These are phyloP conservation scores for Magnolia sinica DNA, from an alignment of 164 flowering plant genomes.

Conservation along the genomic window DNA sequence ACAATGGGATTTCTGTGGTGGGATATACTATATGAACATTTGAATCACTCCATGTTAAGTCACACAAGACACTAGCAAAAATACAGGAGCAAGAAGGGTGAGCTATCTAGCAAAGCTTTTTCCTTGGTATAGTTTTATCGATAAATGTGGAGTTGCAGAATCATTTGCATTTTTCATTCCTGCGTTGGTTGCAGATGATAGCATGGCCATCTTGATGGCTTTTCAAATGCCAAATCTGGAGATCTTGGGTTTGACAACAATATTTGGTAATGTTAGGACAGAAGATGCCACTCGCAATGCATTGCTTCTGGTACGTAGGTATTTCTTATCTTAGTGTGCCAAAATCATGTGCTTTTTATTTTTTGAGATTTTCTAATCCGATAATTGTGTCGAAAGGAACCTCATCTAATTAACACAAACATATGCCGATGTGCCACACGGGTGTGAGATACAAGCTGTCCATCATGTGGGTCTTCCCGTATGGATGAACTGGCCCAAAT, in stretches of 20 bases:
- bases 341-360: not conserved
- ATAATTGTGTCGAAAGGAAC: no score
- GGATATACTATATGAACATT: no score
- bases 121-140: not conserved
- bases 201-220: constrained; percentile 97
- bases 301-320: constrained; percentile 68
- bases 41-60: no score
- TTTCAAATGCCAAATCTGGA: constrained; percentile 79
- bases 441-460: not conserved
- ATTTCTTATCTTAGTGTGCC: not conserved
- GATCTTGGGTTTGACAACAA: constrained; percentile 80
- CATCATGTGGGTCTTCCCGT: not conserved
- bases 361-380: not conserved
- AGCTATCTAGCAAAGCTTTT: not conserved
- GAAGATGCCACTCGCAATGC: constrained; percentile 89
- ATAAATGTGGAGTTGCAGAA: not conserved
- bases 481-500: not conserved
- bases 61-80: no score
- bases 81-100: no score
- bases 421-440: not conserved
- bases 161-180: not conserved
- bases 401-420: no score
- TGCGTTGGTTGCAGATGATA: constrained; percentile 57
- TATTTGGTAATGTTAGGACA: constrained; percentile 79
- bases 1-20: no score